phyloP scores from a whole-genome alignment of 169 alveolate genomes.

The Perkinsus olseni region DNA sequence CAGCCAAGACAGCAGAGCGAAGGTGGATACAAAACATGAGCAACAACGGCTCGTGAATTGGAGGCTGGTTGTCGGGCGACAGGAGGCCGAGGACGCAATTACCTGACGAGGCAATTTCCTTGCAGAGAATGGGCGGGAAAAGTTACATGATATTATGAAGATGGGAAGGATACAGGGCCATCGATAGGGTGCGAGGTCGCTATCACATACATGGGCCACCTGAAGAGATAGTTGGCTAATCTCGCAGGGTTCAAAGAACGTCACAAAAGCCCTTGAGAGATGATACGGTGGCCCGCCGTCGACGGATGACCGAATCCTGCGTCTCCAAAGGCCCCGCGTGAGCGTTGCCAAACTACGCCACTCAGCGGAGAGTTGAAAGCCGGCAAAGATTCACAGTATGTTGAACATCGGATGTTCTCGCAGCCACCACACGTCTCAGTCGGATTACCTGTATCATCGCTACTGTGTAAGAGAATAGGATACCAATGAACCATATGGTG shows the following conservation, averaged over 20 bases:
- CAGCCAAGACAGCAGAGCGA: neutral
- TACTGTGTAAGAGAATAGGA: neutral
- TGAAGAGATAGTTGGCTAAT: neutral
- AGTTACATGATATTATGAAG: neutral
- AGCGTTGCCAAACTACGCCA: no score
- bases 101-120: neutral
- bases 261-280: no score
- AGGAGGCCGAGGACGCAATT: neutral
- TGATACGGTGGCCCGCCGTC: no score
- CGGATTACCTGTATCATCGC: neutral
- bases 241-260: no score
- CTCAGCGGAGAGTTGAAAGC: no score
- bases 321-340: no score
- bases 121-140: neutral
- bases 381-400: no score
- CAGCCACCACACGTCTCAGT: no score
- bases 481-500: neutral
- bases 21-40: neutral
- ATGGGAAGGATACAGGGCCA: neutral
- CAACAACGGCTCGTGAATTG: neutral
- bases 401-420: no score
- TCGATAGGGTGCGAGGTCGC: neutral
- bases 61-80: neutral
- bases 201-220: neutral
- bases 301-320: no score